phyloP scores from a whole-genome alignment of 2,329 filamentous ascomycete species.

The Sphaerulina musiva region DNA sequence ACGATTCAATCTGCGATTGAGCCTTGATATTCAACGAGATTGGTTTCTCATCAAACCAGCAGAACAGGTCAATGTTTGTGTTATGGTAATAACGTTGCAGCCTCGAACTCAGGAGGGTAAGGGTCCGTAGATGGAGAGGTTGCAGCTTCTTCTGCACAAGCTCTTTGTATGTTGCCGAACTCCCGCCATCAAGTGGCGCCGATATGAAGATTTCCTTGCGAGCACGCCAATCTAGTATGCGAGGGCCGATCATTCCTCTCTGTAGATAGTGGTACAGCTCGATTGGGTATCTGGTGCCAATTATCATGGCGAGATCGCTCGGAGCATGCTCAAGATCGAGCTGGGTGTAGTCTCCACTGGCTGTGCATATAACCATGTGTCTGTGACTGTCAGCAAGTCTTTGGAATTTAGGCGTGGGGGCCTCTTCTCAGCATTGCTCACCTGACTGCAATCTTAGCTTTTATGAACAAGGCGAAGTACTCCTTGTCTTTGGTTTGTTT shows the following conservation, averaged over 20 bases:
- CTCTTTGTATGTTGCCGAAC: constrained; percentile 71
- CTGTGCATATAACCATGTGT: constrained; percentile 76
- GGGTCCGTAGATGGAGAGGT: constrained; percentile 66
- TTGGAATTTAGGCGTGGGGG: no score
- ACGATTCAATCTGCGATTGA: constrained; percentile 9
- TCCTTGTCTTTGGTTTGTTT: constrained; percentile 71
- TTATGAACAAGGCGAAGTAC: constrained; percentile 81
- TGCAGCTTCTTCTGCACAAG: constrained; percentile 70
- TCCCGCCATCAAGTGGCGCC: constrained; percentile 79
- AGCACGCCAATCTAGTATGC: constrained; percentile 74
- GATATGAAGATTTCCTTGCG: constrained; percentile 70
- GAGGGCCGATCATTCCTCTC: constrained; percentile 69
- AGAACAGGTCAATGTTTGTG: constrained; percentile 67
- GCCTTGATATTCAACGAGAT: constrained; percentile 26
- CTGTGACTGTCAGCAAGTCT: neutral
- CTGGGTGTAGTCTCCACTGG: constrained; percentile 69
- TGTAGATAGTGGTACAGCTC: constrained; percentile 58
- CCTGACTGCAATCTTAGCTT: constrained; percentile 74
- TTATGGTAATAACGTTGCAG: constrained; percentile 78
- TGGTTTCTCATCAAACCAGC: constrained; percentile 72
- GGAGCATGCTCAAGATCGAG: constrained; percentile 68
- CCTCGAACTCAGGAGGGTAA: constrained; percentile 70
- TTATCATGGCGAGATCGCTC: constrained; percentile 77
- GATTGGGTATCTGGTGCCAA: constrained; percentile 35
- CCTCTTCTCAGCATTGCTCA: neutral